A percentile compares a stretch with the other conserved stretches of the same genome.
phyloP scores from a whole-genome alignment of 1,284 basidiomycete species.

The Trichosporon ovoides region DNA sequence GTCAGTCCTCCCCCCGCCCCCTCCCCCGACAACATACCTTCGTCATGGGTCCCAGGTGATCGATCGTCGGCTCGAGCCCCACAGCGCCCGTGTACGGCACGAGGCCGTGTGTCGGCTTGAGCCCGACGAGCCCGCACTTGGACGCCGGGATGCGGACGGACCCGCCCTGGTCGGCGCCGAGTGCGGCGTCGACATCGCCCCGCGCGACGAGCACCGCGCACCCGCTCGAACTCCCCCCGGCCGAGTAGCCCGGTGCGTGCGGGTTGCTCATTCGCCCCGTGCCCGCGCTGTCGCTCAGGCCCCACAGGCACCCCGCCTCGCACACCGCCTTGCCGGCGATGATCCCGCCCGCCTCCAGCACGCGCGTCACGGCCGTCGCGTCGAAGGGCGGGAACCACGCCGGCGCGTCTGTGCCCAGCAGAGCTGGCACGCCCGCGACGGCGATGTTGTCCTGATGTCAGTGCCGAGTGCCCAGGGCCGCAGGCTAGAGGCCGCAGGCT shows the following conservation, averaged over 20 bases:
- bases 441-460: constrained; percentile 27
- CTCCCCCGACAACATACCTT: constrained; percentile 7
- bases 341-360: constrained; percentile 51
- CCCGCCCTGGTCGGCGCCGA: constrained; percentile 55
- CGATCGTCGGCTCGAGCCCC: constrained; percentile 49
- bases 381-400: constrained; percentile 43
- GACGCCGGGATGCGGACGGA: constrained; percentile 52
- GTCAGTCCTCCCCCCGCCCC: background rate
- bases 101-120: constrained; percentile 55
- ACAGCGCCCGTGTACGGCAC: constrained; percentile 54
- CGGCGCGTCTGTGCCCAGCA: constrained; percentile 32
- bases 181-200: constrained; percentile 52
- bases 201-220: constrained; percentile 51
- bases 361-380: constrained; percentile 52
- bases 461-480: no score
- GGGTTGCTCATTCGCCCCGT: constrained; percentile 51
- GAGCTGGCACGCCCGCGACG: constrained; percentile 29
- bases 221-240: constrained; percentile 53
- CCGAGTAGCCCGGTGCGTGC: constrained; percentile 51
- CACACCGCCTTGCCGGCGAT: constrained; percentile 52
- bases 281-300: constrained; percentile 17
- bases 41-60: constrained; percentile 45
- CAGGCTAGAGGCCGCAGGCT: no score
- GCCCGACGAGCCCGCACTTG: constrained; percentile 53
- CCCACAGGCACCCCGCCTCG: constrained; percentile 31